phyloP scores from a whole-genome alignment of 208 protist genomes.

The Spongospora subterranea region DNA sequence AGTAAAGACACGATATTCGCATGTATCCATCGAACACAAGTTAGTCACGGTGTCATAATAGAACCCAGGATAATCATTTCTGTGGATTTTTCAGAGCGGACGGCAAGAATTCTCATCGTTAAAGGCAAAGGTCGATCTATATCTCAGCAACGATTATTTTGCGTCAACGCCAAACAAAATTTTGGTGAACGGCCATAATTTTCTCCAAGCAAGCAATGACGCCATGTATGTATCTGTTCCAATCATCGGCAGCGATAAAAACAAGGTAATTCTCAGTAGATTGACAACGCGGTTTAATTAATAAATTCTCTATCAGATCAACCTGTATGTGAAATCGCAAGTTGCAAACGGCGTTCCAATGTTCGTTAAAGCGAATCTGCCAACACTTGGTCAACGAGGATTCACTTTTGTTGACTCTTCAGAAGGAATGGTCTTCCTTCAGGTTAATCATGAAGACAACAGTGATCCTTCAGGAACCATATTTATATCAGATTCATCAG shows the following conservation, averaged over 20 bases:
- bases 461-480: conserved; percentile 61
- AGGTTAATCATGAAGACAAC: conserved; percentile 64
- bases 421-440: conserved; percentile 63
- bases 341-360: background rate
- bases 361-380: background rate
- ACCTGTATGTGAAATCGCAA: background rate
- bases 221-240: conserved; percentile 45
- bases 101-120: background rate
- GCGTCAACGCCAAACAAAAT: background rate
- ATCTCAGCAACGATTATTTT: conserved; percentile 3
- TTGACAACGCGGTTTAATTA: too few species aligned
- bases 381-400: conserved; percentile 52
- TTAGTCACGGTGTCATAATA: background rate
- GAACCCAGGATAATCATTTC: background rate
- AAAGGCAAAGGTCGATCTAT: background rate
- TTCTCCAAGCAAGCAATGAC: background rate
- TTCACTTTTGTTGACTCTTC: conserved; percentile 66
- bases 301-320: background rate
- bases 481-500: conserved; percentile 64
- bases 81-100: background rate
- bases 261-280: too few species aligned
- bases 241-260: background rate
- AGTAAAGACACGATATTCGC: background rate
- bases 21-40: background rate
- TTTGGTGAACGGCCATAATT: conserved; percentile 45